Evolutionary conservation across 495 filamentous ascomycete genomes (phyloP).

Genomic region (Rhizodiscina lignyota): DNA sequence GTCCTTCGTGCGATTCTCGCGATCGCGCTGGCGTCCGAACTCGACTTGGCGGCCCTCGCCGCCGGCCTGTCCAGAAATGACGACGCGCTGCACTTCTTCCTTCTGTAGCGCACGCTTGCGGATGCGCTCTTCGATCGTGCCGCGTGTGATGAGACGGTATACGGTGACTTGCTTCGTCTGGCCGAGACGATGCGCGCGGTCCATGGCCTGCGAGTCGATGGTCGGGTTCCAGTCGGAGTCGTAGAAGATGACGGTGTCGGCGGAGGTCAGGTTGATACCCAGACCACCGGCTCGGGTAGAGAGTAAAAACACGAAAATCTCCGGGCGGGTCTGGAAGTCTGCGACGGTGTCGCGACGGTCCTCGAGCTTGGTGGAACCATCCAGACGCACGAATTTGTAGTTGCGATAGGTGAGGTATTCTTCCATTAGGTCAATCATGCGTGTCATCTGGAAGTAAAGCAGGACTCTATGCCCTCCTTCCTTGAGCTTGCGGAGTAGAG

Average conservation of each 20-base stretch:
- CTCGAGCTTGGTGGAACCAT: slow-evolving; percentile 96
- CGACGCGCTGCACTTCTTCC: slow-evolving; percentile 96
- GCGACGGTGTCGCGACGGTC: slow-evolving; percentile 92
- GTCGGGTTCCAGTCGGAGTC: slow-evolving; percentile 99
- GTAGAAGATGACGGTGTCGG: slow-evolving; percentile 96
- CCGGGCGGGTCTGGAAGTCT: slow-evolving; percentile 83
- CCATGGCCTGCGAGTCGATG: slow-evolving; percentile 97
- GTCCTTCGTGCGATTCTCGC: slow-evolving; percentile 86
- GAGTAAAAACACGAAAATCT: slow-evolving; percentile 92
- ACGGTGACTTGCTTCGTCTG: slow-evolving; percentile 94
- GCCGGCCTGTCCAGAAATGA: slow-evolving; percentile 80
- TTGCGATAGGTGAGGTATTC: slow-evolving; percentile 97
- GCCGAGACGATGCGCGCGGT: slow-evolving; percentile 92
- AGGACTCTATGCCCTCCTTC: slow-evolving; percentile 85
- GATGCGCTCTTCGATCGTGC: slow-evolving; percentile 96
- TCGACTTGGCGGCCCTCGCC: slow-evolving; percentile 62
- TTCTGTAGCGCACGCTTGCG: slow-evolving; percentile 95
- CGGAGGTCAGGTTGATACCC: slow-evolving; percentile 90
- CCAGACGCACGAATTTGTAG: slow-evolving; percentile 93
- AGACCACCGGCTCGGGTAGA: slow-evolving; percentile 93
- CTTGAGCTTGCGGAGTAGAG: slow-evolving; percentile 75
- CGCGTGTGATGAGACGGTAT: slow-evolving; percentile 90
- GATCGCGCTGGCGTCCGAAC: slow-evolving; percentile 78
- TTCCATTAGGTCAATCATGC: slow-evolving; percentile 99
- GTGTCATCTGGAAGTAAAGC: slow-evolving; percentile 99